Percentiles rank a stretch among this genome's conserved stretches.
Conservation (phyloP, 441 rosid species). For the Biscutella laevigata region DNA sequence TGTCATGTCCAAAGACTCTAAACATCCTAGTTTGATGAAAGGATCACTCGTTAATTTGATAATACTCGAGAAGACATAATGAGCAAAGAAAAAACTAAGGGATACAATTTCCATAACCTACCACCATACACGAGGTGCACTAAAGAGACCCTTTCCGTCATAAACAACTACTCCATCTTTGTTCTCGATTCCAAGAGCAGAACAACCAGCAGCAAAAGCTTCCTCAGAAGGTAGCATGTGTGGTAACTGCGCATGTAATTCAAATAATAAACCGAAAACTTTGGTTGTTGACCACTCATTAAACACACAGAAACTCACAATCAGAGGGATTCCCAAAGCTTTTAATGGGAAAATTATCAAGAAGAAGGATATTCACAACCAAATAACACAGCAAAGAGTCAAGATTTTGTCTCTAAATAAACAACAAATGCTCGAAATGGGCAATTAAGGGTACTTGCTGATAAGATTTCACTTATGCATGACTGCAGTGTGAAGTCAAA, state of each 20-base stretch:
- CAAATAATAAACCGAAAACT: not conserved
- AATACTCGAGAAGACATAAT: not conserved
- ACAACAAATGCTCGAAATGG: not conserved
- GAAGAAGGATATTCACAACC: not conserved
- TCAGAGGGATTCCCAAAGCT: not conserved
- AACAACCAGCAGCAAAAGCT: conserved; percentile 88
- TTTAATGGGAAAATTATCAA: not conserved
- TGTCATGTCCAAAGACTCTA: conserved; percentile 83
- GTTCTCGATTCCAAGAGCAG: conserved; percentile 88
- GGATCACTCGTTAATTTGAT: not conserved
- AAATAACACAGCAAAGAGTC: not conserved
- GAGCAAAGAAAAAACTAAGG: not conserved
- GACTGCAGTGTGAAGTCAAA: not conserved
- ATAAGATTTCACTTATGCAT: not conserved
- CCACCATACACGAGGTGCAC: conserved; percentile 99
- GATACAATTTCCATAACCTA: conserved; percentile 31
- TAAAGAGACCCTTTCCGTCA: conserved; percentile 92
- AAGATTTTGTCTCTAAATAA: not conserved
- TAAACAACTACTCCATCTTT: conserved; percentile 83
- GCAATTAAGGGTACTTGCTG: conserved; percentile 4
- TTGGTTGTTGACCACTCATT: not conserved
- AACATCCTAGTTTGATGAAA: conserved; percentile 64
- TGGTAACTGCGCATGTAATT: conserved; percentile 47
- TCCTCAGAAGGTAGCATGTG: conserved; percentile 95
- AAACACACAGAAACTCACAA: not conserved